phyloP scores from a whole-genome alignment of 2,329 filamentous ascomycete species.

The Endocalyx cinctus region DNA sequence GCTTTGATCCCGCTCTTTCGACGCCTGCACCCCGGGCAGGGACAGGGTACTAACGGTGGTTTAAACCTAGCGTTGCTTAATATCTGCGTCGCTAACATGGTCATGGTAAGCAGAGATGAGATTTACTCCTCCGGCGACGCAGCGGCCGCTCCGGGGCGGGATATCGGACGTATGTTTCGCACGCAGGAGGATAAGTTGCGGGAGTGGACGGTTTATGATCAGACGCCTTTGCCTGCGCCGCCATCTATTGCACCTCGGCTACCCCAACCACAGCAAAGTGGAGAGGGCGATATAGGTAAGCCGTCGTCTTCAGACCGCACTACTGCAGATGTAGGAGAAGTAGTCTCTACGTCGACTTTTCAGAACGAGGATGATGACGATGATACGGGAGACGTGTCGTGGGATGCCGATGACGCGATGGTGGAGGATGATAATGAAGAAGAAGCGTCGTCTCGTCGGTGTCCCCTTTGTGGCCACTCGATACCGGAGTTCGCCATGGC shows the following conservation, averaged over 20 bases:
- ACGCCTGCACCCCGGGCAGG: slow-evolving; percentile 63
- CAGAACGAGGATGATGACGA: neutral
- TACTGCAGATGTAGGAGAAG: too few relatives aligned
- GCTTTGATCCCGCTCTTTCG: slow-evolving; percentile 67
- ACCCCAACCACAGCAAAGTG: too few relatives aligned
- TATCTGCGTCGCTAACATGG: slow-evolving; percentile 83
- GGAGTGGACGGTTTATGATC: slow-evolving; percentile 58
- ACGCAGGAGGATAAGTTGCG: slow-evolving; percentile 65
- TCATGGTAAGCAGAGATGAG: slow-evolving; percentile 42
- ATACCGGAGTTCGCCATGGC: slow-evolving; percentile 55
- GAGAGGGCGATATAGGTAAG: too few relatives aligned
- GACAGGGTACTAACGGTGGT: slow-evolving; percentile 52
- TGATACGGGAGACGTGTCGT: neutral
- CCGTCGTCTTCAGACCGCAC: too few relatives aligned
- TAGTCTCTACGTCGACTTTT: too few relatives aligned
- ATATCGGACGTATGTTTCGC: slow-evolving; percentile 81
- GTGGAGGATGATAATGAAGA: slow-evolving; percentile 27
- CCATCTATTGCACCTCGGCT: neutral
- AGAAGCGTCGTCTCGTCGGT: slow-evolving; percentile 30
- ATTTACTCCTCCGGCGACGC: slow-evolving; percentile 28
- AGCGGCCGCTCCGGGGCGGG: slow-evolving; percentile 60
- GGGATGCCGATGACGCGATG: neutral
- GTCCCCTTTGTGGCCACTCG: slow-evolving; percentile 45
- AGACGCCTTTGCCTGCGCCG: slow-evolving; percentile 7
- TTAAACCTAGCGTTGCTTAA: slow-evolving; percentile 86